Conservation (phyloP, 1,139 yeast species). For the Wickerhamiella pararugosa region DNA sequence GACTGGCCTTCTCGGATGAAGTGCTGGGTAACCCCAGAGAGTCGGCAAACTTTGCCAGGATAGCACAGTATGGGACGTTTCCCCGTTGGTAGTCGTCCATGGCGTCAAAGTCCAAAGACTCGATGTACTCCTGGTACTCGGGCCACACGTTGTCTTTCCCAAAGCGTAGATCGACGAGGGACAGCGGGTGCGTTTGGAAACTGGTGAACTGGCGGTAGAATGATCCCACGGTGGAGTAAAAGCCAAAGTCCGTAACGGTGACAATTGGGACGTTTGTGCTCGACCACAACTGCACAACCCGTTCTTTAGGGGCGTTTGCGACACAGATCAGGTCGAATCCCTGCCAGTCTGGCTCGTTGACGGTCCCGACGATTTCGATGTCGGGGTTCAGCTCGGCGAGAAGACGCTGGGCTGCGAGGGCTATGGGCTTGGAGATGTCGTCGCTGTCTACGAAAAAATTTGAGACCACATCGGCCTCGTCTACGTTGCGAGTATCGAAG, state of each 20-base stretch:
- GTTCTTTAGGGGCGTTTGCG: background rate
- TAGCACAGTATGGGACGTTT: slow-evolving; percentile 59
- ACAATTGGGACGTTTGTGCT: slow-evolving; percentile 48
- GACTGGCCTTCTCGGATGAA: slow-evolving; percentile 29
- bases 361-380: background rate
- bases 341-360: background rate
- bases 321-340: slow-evolving; percentile 1
- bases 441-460: slow-evolving; percentile 63
- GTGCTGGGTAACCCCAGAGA: slow-evolving; percentile 37
- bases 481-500: slow-evolving; percentile 41
- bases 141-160: slow-evolving; percentile 50
- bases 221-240: slow-evolving; percentile 50
- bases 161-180: slow-evolving; percentile 52
- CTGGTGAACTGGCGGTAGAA: slow-evolving; percentile 43
- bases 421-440: slow-evolving; percentile 23
- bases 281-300: background rate
- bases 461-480: slow-evolving; percentile 51
- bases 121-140: slow-evolving; percentile 41
- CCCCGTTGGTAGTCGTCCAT: slow-evolving; percentile 42
- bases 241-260: slow-evolving; percentile 41
- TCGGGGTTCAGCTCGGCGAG: slow-evolving; percentile 4
- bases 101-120: slow-evolving; percentile 34
- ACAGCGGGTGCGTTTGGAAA: slow-evolving; percentile 61
- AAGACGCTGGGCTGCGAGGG: slow-evolving; percentile 6
- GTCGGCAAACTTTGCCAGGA: slow-evolving; percentile 34